Conservation (phyloP, 805 yeast genomes). For the Starmera caribaea region DNA sequence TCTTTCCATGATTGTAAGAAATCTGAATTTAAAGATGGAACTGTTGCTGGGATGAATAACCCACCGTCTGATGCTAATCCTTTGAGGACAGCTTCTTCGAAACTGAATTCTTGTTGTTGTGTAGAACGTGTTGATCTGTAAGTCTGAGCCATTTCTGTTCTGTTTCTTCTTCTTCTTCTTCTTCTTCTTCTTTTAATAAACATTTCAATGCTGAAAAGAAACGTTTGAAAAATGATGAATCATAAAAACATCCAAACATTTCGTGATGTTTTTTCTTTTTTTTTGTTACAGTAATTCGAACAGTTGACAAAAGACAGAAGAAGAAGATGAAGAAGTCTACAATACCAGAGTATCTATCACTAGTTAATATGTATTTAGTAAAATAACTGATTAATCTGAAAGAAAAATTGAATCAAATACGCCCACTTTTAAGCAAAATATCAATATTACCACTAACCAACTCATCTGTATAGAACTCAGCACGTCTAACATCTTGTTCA, state of each 20-base stretch:
- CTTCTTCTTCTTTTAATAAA: too few species aligned
- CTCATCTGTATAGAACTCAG: slow-evolving; percentile 71
- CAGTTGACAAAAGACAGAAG: too few species aligned
- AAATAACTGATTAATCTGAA: background rate
- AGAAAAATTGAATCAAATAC: slow-evolving; percentile 3
- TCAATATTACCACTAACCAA: slow-evolving; percentile 72
- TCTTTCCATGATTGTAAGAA: slow-evolving; percentile 61
- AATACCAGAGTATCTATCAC: too few species aligned
- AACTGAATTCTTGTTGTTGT: slow-evolving; percentile 41
- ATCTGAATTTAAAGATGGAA: slow-evolving; percentile 53
- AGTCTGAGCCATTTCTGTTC: slow-evolving; percentile 33
- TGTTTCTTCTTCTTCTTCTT: background rate
- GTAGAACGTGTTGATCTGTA: slow-evolving; percentile 78
- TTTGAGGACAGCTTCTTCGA: slow-evolving; percentile 75
- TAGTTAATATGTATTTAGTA: too few species aligned
- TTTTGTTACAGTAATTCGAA: too few species aligned
- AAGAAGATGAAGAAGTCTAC: too few species aligned
- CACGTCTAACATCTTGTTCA: slow-evolving; percentile 81
- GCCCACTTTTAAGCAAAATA: slow-evolving; percentile 51
- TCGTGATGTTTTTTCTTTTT: too few species aligned
- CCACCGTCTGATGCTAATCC: slow-evolving; percentile 98
- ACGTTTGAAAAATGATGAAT: too few species aligned
- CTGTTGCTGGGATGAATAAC: slow-evolving; percentile 74
- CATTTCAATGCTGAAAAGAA: too few species aligned
- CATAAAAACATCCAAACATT: too few species aligned